Conservation (phyloP, 257 asterid species). For the Eucommia ulmoides region DNA sequence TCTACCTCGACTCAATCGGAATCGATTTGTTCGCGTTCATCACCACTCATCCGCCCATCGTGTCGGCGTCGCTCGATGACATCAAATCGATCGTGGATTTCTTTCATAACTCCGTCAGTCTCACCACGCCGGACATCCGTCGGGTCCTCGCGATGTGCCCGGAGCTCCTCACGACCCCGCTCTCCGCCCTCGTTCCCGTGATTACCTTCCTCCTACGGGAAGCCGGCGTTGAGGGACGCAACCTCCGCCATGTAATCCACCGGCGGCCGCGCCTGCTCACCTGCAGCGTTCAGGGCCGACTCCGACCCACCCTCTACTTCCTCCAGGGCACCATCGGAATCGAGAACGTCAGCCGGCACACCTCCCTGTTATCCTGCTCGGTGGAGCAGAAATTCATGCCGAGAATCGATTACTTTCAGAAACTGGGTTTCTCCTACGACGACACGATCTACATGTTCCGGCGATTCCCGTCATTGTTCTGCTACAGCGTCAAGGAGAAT, state of each 20-base stretch:
- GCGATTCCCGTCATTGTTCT: conserved; percentile 72
- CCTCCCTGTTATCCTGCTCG: conserved; percentile 62
- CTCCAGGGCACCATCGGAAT: conserved; percentile 77
- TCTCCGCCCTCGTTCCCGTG: conserved; percentile 41
- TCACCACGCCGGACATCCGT: conserved; percentile 45
- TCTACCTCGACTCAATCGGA: conserved; percentile 72
- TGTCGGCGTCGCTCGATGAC: conserved; percentile 46
- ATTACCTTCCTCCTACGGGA: conserved; percentile 77
- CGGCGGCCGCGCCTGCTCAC: conserved; percentile 78
- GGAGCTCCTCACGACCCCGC: conserved; percentile 34
- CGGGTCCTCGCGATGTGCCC: conserved; percentile 82
- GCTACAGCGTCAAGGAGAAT: conserved; percentile 73
- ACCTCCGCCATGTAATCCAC: conserved; percentile 62
- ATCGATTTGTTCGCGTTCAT: conserved; percentile 62
- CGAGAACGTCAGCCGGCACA: conserved; percentile 42
- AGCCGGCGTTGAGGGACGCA: conserved; percentile 38
- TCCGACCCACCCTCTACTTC: conserved; percentile 77
- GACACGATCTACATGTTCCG: conserved; percentile 53
- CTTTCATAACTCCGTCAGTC: conserved; percentile 29
- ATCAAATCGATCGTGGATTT: conserved; percentile 50
- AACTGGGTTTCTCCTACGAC: conserved; percentile 53
- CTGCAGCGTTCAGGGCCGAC: conserved; percentile 41
- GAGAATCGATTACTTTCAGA: conserved; percentile 56
- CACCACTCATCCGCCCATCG: conserved; percentile 38
- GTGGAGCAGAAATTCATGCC: conserved; percentile 79